Evolutionary conservation across 139 green algal genomes (phyloP).

Genomic region (Coelastrella sp.): DNA sequence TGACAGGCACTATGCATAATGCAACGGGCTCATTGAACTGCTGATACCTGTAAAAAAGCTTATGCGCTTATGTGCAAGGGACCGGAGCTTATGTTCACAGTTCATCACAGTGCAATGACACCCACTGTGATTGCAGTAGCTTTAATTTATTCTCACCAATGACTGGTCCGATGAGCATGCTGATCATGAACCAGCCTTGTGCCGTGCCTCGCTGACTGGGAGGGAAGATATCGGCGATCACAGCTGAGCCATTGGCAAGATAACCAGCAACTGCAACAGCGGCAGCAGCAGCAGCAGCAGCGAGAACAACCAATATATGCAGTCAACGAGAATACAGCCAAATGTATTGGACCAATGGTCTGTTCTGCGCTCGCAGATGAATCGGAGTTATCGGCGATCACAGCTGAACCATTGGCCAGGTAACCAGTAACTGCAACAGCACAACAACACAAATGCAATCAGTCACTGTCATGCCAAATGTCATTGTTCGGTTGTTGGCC

Average conservation of each 20-base stretch:
- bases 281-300: too few relatives aligned
- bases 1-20: too few relatives aligned
- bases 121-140: constrained; percentile 27
- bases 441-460: background rate
- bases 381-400: constrained; percentile 22
- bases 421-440: background rate
- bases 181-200: constrained; percentile 11
- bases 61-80: too few relatives aligned
- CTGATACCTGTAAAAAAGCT: too few relatives aligned
- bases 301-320: background rate
- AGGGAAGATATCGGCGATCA: constrained; percentile 42
- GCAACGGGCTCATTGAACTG: too few relatives aligned
- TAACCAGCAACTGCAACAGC: background rate
- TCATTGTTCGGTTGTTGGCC: too few relatives aligned
- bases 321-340: too few relatives aligned
- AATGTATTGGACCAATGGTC: too few relatives aligned
- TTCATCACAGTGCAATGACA: too few relatives aligned
- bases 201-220: constrained; percentile 34
- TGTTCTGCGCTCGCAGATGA: too few relatives aligned
- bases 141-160: background rate
- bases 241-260: background rate
- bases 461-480: too few relatives aligned
- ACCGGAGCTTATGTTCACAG: too few relatives aligned
- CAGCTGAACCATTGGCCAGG: background rate
- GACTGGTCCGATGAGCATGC: constrained; percentile 43